Percentiles rank a stretch among this genome's conserved stretches.
Evolutionary conservation across 371 early-diverging fungal genomes (phyloP).

Genomic region (Coemansia sp.): DNA sequence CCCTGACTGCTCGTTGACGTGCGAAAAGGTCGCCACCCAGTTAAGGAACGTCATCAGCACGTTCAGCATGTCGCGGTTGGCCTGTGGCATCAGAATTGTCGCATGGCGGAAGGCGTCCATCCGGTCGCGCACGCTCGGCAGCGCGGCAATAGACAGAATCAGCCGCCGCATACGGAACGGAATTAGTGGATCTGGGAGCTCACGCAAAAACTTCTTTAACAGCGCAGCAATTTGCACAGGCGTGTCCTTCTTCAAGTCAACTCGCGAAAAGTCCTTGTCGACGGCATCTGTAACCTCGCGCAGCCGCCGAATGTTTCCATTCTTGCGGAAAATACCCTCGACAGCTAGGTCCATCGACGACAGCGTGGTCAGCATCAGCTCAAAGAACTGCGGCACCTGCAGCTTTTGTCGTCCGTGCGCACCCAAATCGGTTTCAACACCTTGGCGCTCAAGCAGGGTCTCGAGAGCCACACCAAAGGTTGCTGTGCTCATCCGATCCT

Average conservation of each 20-base stretch:
- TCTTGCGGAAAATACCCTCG: conserved; percentile 96
- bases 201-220: conserved; percentile 90
- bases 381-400: conserved; percentile 82
- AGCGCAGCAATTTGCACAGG: conserved; percentile 91
- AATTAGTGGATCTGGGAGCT: conserved; percentile 91
- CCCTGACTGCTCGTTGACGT: conserved; percentile 65
- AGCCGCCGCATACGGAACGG: conserved; percentile 81
- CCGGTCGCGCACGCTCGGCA: conserved; percentile 30
- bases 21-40: conserved; percentile 71
- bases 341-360: conserved; percentile 80
- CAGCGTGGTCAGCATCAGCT: conserved; percentile 74
- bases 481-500: conserved; percentile 60
- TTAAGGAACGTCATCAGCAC: conserved; percentile 81
- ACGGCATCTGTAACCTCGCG: conserved; percentile 70
- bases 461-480: conserved; percentile 92
- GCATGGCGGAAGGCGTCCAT: conserved; percentile 69
- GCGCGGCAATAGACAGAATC: conserved; percentile 62
- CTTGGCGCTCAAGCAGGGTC: conserved; percentile 75
- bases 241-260: conserved; percentile 70
- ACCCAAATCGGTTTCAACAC: conserved; percentile 79
- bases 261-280: conserved; percentile 67
- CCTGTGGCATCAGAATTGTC: conserved; percentile 81
- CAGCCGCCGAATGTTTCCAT: conserved; percentile 89
- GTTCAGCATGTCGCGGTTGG: conserved; percentile 86
- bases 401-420: conserved; percentile 68